Percentiles rank a stretch among this genome's conserved stretches.
These are phyloP conservation scores for Penicillium sp. DNA, from an alignment of 2,329 filamentous ascomycete species.

Conservation along the genomic window DNA sequence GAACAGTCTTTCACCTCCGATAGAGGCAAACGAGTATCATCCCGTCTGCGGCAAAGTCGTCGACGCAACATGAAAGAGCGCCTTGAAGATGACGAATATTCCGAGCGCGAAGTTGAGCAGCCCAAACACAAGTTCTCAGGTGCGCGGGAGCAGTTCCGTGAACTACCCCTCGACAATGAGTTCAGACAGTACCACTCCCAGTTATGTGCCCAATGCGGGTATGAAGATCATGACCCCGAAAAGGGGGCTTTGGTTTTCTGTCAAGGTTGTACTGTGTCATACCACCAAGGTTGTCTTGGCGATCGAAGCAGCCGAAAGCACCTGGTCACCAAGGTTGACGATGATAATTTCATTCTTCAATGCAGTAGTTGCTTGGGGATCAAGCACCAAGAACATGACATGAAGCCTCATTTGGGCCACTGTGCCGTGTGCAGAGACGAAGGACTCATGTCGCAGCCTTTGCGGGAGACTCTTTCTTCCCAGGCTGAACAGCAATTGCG, in stretches of 20 bases:
- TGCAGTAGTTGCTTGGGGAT: conserved; percentile 79
- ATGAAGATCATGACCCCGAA: conserved; percentile 52
- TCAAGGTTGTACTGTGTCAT: conserved; percentile 83
- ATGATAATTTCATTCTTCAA: conserved; percentile 80
- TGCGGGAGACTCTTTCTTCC: conserved; percentile 69
- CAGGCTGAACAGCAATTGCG: conserved; percentile 82
- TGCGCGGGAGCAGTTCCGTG: conserved; percentile 72
- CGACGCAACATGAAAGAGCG: conserved; percentile 48
- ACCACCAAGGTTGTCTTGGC: conserved; percentile 82
- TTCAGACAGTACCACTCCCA: conserved; percentile 71
- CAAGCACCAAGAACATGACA: conserved; percentile 63
- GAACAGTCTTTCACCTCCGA: conserved; percentile 15
- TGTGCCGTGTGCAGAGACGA: conserved; percentile 69
- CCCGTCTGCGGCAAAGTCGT: conserved; percentile 28
- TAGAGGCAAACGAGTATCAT: conserved; percentile 32
- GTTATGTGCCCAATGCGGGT: conserved; percentile 70
- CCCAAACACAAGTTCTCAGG: conserved; percentile 51
- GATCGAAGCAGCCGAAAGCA: conserved; percentile 74
- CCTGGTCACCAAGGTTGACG: conserved; percentile 77
- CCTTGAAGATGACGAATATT: conserved; percentile 34
- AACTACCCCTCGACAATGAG: conserved; percentile 58
- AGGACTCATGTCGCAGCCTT: conserved; percentile 72
- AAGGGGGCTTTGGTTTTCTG: conserved; percentile 78
- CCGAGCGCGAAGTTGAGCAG: conserved; percentile 48
- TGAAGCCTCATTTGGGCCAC: conserved; percentile 66